Evolutionary conservation across 176 grass and related monocot species (phyloP), one percentile per base, ranked within the genome.

Genomic region (Eleusine indica): DNA sequence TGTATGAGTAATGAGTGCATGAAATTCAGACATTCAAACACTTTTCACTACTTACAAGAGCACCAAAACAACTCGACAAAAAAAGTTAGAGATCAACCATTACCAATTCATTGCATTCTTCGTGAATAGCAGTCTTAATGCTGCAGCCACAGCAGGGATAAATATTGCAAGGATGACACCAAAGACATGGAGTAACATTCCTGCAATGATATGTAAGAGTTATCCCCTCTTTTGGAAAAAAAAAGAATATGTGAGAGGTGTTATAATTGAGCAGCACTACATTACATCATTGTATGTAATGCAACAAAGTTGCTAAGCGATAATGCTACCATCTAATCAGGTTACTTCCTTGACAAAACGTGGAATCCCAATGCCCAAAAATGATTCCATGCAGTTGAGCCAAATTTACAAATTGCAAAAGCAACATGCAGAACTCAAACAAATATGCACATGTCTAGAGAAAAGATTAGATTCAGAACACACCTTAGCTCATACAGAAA

Each of bases 101-200:
- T 98, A 98, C 96, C 96, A 98, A 92, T 88, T 98, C 96, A 98
- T 98, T 73, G 96, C 87, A 89, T 98, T 90, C 64, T 86, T 94
- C 11, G 93, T 89, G 89, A 98, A 93, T 62, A 95, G 64, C 75
- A 98, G 93, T 88, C 93, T 88, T 75, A 93, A 69, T 48, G 89
- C 83, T 73, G 96, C 96, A 85, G 85, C 86, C 74, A 80, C 57
- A 87, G 90, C 91, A 84, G 96, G 93, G 64, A 95, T 43, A 49
- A 88, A 39, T 89, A 98, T 93, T 73, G 91, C 89, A 90, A 95
- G 86, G 83, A 93, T 87, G 75, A 90, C 80, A 75, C 87, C 82
- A 91, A 91, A 80, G 53, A 79, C 66, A 90, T 98, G 96, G 79
- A 98, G 85, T 51, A 98, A 74, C 75, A 88, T 89, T 93, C 96